Base-by-base conservation (phyloP, 1,284 basidiomycete species). In the Malassezia sympodialis region DNA sequence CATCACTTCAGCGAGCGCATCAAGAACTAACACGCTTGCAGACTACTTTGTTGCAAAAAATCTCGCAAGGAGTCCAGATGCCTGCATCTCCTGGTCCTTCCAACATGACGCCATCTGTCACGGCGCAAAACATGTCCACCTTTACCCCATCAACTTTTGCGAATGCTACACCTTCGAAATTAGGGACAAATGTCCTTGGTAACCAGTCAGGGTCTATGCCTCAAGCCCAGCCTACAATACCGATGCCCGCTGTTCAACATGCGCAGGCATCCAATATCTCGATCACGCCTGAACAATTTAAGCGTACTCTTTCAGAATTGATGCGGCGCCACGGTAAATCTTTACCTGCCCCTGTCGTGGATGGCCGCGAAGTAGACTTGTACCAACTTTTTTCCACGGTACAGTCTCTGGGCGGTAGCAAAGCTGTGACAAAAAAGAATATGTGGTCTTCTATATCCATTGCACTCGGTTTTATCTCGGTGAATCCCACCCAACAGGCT, bases 381-480 rank as follows among this genome's bases (percentile, higher is more conserved):
- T 69, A 66, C 45, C 61, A 59, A 7, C 63, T 71, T 44, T 73
- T 69, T 41, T 63, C 63, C 41, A 60, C 63, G 26, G 70, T 73
- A 3, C 66, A 68, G 34, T 62, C 63, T 1, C 58, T 66, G 31
- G 70, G 70, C 23, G 70, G 70, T 23, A 70, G 66, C 45, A 62
- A 69, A 43, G 56, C 59, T 10, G 68, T 68, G 8, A 55, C 65
- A 12, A 62, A 64, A 49, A 73, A 69, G 32, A 59, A 57, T 3
- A 58, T 59, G 2, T 73, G 70, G 70, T 50, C 59, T 15, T 58
- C 62, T 10, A 62, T 73, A 15, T 67, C 62, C 37, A 62, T 64
- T 34, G 60, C 64, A 3, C 48, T 73, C 15, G 69, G 69, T 19
- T 58, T 69, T 14, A 64, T 65, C 4, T 57, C 64, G 0, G 42